These are phyloP conservation scores for Limonium bicolor DNA, from an alignment of 148 eudicot genomes.

Conservation along the genomic window DNA sequence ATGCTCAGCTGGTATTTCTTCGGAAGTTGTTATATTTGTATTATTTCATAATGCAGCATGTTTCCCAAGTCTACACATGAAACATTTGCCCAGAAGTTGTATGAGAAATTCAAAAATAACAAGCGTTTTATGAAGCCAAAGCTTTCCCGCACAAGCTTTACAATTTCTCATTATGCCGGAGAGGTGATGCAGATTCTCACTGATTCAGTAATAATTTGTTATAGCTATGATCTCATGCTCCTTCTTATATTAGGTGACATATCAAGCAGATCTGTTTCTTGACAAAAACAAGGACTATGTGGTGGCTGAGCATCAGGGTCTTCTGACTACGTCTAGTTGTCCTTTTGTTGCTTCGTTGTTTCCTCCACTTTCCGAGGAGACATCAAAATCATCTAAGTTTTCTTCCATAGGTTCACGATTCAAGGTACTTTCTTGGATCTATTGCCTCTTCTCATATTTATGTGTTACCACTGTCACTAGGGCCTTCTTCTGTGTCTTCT, in stretches of 20 bases:
- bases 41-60: conserved; percentile 49
- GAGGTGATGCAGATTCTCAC: too few species aligned
- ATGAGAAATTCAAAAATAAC: conserved; percentile 71
- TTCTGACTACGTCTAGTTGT: conserved; percentile 81
- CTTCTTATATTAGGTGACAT: conserved; percentile 53
- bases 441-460: background rate
- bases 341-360: conserved; percentile 78
- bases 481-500: too few species aligned
- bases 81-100: conserved; percentile 96
- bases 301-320: conserved; percentile 94
- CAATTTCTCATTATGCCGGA: background rate
- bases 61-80: conserved; percentile 98
- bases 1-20: conserved; percentile 4
- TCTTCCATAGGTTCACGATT: conserved; percentile 99
- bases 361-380: conserved; percentile 80
- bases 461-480: background rate
- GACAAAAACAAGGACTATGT: conserved; percentile 99
- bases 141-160: conserved; percentile 88
- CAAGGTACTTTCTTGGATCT: conserved; percentile 36
- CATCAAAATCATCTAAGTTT: conserved; percentile 95
- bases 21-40: background rate
- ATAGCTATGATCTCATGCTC: conserved; percentile 3
- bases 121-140: conserved; percentile 92
- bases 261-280: conserved; percentile 83
- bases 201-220: background rate